Evolutionary conservation across 2,329 filamentous ascomycete genomes (phyloP).

Genomic region (Decorospora gaudefroyi): DNA sequence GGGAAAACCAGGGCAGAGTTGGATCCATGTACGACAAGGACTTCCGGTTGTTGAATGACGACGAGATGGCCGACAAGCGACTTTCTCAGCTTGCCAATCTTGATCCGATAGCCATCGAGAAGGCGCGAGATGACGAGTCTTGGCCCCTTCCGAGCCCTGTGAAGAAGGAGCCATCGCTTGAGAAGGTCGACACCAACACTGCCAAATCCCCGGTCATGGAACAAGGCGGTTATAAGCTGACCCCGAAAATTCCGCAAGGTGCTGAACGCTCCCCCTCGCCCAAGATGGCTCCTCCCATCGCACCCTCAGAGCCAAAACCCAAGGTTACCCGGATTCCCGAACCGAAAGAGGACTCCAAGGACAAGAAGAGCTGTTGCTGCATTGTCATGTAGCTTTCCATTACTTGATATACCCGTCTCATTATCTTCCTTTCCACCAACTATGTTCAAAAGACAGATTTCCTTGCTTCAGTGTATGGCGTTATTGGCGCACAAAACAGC

Average conservation of each 20-base stretch:
- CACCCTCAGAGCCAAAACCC: constrained; percentile 40
- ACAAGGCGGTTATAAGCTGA: constrained; percentile 54
- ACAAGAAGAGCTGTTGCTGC: constrained; percentile 69
- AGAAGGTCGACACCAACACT: constrained; percentile 29
- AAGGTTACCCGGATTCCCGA: constrained; percentile 58
- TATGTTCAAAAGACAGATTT: constrained; percentile 29
- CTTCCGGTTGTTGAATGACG: constrained; percentile 76
- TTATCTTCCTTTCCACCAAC: constrained; percentile 25
- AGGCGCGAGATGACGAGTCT: constrained; percentile 31
- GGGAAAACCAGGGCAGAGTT: constrained; percentile 88
- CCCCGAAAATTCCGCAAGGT: constrained; percentile 50
- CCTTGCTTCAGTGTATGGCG: constrained; percentile 37
- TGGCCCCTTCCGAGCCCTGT: constrained; percentile 46
- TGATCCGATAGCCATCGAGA: constrained; percentile 37
- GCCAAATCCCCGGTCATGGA: constrained; percentile 44
- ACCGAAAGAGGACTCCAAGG: constrained; percentile 60
- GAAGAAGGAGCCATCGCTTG: constrained; percentile 29
- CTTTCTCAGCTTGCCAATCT: constrained; percentile 36
- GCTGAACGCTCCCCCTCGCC: constrained; percentile 36
- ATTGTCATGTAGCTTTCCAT: constrained; percentile 68
- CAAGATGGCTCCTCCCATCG: constrained; percentile 27
- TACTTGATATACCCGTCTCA: constrained; percentile 36
- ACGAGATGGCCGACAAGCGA: constrained; percentile 53
- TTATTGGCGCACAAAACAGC: constrained; percentile 22
- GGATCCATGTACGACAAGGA: constrained; percentile 85